Evolutionary conservation across 371 early-diverging fungal species (phyloP).

Genomic region (Mucor piriformis): DNA sequence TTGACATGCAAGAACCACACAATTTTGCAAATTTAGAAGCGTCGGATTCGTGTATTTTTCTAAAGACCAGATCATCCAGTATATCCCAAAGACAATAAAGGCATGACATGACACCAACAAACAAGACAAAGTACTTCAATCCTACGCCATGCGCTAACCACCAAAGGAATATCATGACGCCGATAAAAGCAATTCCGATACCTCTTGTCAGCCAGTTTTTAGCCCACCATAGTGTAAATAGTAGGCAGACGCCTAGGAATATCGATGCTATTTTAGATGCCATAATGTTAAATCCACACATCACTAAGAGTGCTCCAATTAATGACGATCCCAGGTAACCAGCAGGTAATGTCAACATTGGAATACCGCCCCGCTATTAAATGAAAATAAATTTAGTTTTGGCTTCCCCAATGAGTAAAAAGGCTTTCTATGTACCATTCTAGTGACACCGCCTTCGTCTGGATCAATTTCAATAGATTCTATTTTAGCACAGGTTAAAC

Average conservation of each 20-base stretch:
- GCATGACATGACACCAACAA: conserved; percentile 91
- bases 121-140: conserved; percentile 86
- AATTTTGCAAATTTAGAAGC: conserved; percentile 86
- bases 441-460: conserved; percentile 90
- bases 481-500: conserved; percentile 88
- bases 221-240: conserved; percentile 83
- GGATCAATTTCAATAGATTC: conserved; percentile 91
- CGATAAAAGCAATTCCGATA: conserved; percentile 82
- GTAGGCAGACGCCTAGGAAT: conserved; percentile 76
- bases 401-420: no score
- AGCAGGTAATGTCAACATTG: conserved; percentile 78
- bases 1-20: conserved; percentile 77
- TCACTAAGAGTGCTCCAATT: conserved; percentile 88
- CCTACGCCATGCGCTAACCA: conserved; percentile 74
- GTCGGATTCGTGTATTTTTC: conserved; percentile 92
- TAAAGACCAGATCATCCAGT: conserved; percentile 86
- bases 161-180: conserved; percentile 83
- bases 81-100: conserved; percentile 94
- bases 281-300: conserved; percentile 84
- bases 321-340: conserved; percentile 79
- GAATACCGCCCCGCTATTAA: conserved; percentile 67
- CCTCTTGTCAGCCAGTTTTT: conserved; percentile 85
- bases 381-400: neutral
- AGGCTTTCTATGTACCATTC: conserved; percentile 66
- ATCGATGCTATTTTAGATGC: conserved; percentile 87